Conservation (phyloP, 805 yeast species). For the Myxozyma neglecta region DNA sequence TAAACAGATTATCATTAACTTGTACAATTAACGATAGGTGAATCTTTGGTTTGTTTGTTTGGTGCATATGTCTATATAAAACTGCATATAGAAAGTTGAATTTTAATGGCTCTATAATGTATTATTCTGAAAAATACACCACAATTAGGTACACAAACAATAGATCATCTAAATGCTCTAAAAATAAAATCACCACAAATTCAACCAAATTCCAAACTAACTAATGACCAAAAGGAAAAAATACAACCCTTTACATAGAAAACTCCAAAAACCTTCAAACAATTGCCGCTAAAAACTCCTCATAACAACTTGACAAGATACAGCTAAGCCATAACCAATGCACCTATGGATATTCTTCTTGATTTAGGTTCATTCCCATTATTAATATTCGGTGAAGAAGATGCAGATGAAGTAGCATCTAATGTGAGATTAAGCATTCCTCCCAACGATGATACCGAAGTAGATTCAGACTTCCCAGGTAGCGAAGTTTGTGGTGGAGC, state of each 20-base stretch:
- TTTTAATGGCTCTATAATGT: too few species aligned
- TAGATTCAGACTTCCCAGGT: not conserved
- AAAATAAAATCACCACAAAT: too few species aligned
- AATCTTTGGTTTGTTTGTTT: too few species aligned
- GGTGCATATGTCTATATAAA: too few species aligned
- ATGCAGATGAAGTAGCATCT: not conserved
- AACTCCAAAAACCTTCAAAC: not conserved
- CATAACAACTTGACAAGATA: not conserved
- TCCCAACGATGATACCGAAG: not conserved
- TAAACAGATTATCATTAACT: not conserved
- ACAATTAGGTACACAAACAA: not conserved
- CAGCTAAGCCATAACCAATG: slow-evolving; percentile 7
- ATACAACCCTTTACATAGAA: not conserved
- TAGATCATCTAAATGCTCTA: not conserved
- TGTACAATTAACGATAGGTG: too few species aligned
- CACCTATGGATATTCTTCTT: slow-evolving; percentile 19
- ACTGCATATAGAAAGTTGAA: too few species aligned
- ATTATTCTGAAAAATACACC: too few species aligned
- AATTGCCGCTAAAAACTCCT: not conserved
- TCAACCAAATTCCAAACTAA: not conserved
- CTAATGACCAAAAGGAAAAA: not conserved
- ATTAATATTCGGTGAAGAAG: slow-evolving; percentile 3
- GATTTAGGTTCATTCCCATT: not conserved
- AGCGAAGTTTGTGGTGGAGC: not conserved
- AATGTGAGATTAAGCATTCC: not conserved